Evolutionary conservation across 2,329 filamentous ascomycete species (phyloP), one percentile per base, ranked within the genome.

Genomic region (Alternaria sp.): DNA sequence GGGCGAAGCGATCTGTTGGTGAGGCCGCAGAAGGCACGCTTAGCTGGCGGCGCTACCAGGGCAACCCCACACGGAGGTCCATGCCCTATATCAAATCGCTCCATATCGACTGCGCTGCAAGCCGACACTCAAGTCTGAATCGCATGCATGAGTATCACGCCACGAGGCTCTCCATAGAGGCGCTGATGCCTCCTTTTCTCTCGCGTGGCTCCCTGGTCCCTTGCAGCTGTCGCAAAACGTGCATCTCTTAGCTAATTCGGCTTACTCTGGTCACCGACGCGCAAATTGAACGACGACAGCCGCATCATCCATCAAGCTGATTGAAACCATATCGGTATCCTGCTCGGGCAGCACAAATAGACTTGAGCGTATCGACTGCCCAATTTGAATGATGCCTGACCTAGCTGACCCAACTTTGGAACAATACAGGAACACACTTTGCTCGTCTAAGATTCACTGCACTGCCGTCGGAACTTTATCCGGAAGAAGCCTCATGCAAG

Each of bases 361-460:
- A 10, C 10, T 20, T 40, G 0, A 20, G 18, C 36, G 36, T 3
- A 40, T 20, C 18, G 1, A 40, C 36, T 11, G 8, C 11, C 36
- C 9, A 9, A 40, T 20, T 14, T 40, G 36, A 9, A 40, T 10
- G n/a, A 40, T 20, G n/a, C n/a, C 36, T 40, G n/a, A 5, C n/a
- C n/a, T 1, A 40, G 36, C 36, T 32, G 30, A 32, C 11, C 30
- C 11, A 12, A 32, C 25, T 0, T 27, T 27, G 25, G 25, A 27
- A 27, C 0, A 18, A 12, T 0, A 0, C 1, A 38, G 36, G 16
- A 3, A 38, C 1, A 16, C 36, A n/a, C 16, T 38, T 9, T 18
- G 36, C 16, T n/a, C 2, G 0, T 40, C 2, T 9, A 0, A 20
- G n/a, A 20, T 10, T 20, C 4, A 0, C n/a, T 11, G 0, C 36